phyloP scores from a whole-genome alignment of 2,329 filamentous ascomycete genomes.

The Ceratocystis variospora region DNA sequence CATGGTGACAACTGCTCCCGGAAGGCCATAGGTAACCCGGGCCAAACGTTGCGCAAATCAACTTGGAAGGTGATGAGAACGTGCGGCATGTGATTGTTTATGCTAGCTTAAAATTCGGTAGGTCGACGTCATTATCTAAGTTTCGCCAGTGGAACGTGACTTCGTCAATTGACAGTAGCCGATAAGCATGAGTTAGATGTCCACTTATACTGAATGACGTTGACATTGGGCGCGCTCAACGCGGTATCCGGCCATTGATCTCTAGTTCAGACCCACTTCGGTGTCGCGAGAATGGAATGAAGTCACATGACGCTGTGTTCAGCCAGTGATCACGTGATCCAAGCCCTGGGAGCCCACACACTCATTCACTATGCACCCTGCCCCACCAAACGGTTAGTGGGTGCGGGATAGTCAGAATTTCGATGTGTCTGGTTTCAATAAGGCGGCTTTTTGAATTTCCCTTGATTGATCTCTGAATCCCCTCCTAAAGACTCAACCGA shows the following conservation, averaged over 20 bases:
- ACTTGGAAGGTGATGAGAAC: neutral
- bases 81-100: neutral
- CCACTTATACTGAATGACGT: neutral
- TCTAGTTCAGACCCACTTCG: neutral
- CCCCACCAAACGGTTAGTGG: constrained; percentile 16
- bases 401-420: constrained; percentile 16
- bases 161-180: neutral
- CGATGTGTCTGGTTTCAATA: constrained; percentile 17
- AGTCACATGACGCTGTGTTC: neutral
- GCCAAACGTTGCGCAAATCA: neutral
- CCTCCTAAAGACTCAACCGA: constrained; percentile 18
- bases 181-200: neutral
- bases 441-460: constrained; percentile 19
- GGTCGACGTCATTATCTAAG: neutral
- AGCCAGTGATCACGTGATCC: constrained; percentile 4
- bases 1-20: neutral
- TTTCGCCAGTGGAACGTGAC: neutral
- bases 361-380: constrained; percentile 17
- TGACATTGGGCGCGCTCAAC: neutral
- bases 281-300: constrained; percentile 13
- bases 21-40: neutral
- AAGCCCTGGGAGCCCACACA: constrained; percentile 19
- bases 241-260: neutral
- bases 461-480: constrained; percentile 19
- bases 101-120: neutral